These are phyloP conservation scores for Hypoxylon sp. DNA, from an alignment of 2,329 filamentous ascomycete genomes.

Conservation along the genomic window DNA sequence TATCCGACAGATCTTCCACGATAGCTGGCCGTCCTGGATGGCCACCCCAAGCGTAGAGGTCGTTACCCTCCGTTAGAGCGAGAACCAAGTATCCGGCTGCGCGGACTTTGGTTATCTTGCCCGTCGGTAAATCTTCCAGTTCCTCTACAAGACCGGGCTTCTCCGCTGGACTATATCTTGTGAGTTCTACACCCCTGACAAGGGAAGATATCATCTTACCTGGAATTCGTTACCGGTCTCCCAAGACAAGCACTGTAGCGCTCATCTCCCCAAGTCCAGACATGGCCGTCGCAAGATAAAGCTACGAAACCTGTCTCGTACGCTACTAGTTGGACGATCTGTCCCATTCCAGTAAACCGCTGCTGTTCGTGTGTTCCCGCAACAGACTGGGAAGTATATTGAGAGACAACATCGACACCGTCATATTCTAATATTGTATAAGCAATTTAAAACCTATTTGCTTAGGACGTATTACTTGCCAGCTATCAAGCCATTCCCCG, in stretches of 20 bases:
- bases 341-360: constrained; percentile 47
- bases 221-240: constrained; percentile 60
- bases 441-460: constrained; percentile 16
- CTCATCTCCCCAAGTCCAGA: constrained; percentile 70
- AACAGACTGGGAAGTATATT: constrained; percentile 48
- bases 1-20: constrained; percentile 50
- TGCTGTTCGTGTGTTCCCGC: constrained; percentile 20
- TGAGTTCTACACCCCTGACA: constrained; percentile 24
- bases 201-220: constrained; percentile 48
- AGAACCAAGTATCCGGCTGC: constrained; percentile 71
- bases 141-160: constrained; percentile 63
- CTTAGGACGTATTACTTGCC: constrained; percentile 46
- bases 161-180: constrained; percentile 59
- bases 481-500: constrained; percentile 55
- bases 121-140: constrained; percentile 66
- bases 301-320: constrained; percentile 67
- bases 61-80: constrained; percentile 69
- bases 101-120: constrained; percentile 66
- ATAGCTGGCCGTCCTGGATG: constrained; percentile 56
- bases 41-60: constrained; percentile 75
- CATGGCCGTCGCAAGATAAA: constrained; percentile 60
- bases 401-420: constrained; percentile 46
- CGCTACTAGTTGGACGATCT: constrained; percentile 60
- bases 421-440: constrained; percentile 48
- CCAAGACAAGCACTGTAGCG: constrained; percentile 71